phyloP scores from a whole-genome alignment of 2,329 filamentous ascomycete species.

The Claviceps sorghi region DNA sequence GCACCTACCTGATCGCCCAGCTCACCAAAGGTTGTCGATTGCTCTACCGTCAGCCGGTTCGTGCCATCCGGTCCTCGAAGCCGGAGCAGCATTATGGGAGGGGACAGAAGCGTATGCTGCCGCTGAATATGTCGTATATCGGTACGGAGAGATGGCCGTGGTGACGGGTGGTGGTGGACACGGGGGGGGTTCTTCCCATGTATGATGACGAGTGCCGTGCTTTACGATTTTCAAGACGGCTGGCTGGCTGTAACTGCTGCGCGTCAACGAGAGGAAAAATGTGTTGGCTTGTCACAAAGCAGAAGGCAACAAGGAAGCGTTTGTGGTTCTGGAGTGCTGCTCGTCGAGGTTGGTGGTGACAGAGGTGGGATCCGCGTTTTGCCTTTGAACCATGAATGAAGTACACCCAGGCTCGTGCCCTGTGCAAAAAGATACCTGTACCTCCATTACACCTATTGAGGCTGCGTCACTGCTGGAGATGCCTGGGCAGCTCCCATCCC shows the following conservation, averaged over 20 bases:
- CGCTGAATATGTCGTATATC: background rate
- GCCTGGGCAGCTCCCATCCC: slow-evolving; percentile 1
- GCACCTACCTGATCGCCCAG: slow-evolving; percentile 35
- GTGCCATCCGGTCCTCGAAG: slow-evolving; percentile 88
- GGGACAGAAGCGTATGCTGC: slow-evolving; percentile 6
- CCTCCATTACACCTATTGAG: background rate
- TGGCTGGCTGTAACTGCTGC: background rate
- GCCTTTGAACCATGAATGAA: background rate
- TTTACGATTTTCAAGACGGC: background rate
- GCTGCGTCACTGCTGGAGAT: slow-evolving; percentile 5
- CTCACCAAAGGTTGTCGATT: slow-evolving; percentile 56
- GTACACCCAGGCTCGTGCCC: background rate
- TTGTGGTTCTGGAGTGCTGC: background rate
- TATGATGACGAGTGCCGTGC: background rate
- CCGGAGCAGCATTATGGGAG: slow-evolving; percentile 57
- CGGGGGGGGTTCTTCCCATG: background rate
- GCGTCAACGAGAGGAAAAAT: background rate
- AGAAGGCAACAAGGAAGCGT: slow-evolving; percentile 3
- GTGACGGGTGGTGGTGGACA: background rate
- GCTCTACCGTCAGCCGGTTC: slow-evolving; percentile 67
- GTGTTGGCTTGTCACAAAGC: background rate
- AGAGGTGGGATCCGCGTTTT: slow-evolving; percentile 3
- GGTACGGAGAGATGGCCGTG: background rate
- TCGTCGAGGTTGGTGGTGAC: slow-evolving; percentile 6
- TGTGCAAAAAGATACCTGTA: background rate